These are phyloP conservation scores for Glycine soja DNA, from an alignment of 306 rosid species.

Conservation along the genomic window DNA sequence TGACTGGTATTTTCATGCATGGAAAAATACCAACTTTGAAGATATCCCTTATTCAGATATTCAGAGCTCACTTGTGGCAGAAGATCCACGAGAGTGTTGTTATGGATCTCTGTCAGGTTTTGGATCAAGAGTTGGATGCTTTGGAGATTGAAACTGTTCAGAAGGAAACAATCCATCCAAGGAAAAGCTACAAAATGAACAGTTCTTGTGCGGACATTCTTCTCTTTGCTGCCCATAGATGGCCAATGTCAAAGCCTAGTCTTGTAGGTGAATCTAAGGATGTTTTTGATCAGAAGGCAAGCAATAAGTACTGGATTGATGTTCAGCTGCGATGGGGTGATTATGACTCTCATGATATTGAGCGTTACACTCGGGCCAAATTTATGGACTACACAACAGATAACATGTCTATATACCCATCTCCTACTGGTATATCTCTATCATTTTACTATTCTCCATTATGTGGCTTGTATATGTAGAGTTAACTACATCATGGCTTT, in stretches of 20 bases:
- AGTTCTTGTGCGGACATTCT: slow-evolving; percentile 98
- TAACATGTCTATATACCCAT: slow-evolving; percentile 98
- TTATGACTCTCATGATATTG: slow-evolving; percentile 98
- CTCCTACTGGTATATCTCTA: slow-evolving; percentile 78
- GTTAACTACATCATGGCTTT: slow-evolving; percentile 34
- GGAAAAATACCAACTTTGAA: slow-evolving; percentile 99
- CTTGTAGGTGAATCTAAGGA: slow-evolving; percentile 98
- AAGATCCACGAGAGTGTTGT: slow-evolving; percentile 99
- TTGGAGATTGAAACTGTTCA: slow-evolving; percentile 98
- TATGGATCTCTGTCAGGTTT: slow-evolving; percentile 99
- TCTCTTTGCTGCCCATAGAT: slow-evolving; percentile 98
- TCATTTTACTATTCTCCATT: background rate
- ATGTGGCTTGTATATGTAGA: background rate
- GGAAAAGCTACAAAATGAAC: slow-evolving; percentile 99
- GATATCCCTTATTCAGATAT: slow-evolving; percentile 94
- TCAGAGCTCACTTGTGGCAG: slow-evolving; percentile 99
- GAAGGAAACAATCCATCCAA: slow-evolving; percentile 98
- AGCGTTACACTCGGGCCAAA: slow-evolving; percentile 97
- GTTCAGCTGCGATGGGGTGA: slow-evolving; percentile 99
- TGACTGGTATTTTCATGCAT: slow-evolving; percentile 99
- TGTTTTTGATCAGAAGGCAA: slow-evolving; percentile 97
- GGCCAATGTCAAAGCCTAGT: slow-evolving; percentile 99
- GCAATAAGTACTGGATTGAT: slow-evolving; percentile 98
- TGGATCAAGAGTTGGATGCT: slow-evolving; percentile 99
- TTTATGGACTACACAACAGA: slow-evolving; percentile 99